Conservation (phyloP, 2,329 filamentous ascomycete species). For the Botrytis tulipae region DNA sequence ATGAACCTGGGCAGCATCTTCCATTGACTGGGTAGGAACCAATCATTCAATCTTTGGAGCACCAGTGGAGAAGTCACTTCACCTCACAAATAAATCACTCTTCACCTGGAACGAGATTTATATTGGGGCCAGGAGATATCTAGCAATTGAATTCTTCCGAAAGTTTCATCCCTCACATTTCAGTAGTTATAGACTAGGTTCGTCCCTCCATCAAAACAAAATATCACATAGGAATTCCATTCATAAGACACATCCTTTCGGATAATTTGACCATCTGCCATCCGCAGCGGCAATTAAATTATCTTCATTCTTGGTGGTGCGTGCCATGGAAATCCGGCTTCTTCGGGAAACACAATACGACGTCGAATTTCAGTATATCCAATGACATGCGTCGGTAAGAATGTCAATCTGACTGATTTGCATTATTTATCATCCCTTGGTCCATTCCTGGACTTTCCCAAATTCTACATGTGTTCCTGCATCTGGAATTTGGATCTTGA, state of each 20-base stretch:
- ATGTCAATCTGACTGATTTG: conserved; percentile 1
- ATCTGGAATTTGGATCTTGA: background rate
- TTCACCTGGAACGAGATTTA: background rate
- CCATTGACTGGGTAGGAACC: background rate
- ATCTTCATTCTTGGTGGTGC: conserved; percentile 2
- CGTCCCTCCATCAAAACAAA: background rate
- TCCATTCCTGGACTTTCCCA: background rate
- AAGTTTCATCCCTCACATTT: background rate
- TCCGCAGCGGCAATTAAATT: background rate
- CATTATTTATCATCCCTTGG: background rate
- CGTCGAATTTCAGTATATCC: background rate
- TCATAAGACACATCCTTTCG: background rate
- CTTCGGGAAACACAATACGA: conserved; percentile 7
- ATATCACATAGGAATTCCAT: background rate
- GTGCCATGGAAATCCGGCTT: background rate
- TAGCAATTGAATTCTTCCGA: background rate
- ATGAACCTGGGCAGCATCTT: background rate
- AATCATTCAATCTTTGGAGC: background rate
- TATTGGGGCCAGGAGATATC: background rate
- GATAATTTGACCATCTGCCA: background rate
- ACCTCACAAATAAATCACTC: background rate
- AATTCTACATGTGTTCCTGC: background rate
- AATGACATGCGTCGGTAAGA: background rate
- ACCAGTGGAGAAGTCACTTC: background rate
- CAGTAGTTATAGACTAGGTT: background rate